Evolutionary conservation across 2,329 filamentous ascomycete genomes (phyloP), one percentile per base, ranked within the genome.

Genomic region (Phoma herbarum): DNA sequence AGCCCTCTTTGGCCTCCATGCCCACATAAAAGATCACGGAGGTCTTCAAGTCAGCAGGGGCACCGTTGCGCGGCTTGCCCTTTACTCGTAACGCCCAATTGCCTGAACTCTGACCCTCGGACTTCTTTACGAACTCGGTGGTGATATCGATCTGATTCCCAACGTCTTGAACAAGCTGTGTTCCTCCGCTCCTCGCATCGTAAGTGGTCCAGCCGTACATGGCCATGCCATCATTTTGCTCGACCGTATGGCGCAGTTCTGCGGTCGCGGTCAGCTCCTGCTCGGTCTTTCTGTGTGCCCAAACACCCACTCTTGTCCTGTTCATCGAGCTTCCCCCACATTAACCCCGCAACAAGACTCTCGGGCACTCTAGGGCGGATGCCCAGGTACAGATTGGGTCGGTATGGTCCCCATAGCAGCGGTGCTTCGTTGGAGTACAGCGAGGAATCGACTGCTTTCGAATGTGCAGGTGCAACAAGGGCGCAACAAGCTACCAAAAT

Each of bases 141-240:
- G 90, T 95, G 61, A 98, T 84, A 78, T 97, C 92, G 62, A 98
- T 84, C 52, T 86, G 86, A 78, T 97, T 98, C 42, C 86, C 88
- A 50, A 88, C 87, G 74, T 98, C 95, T 71, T 94, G 91, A 56
- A 98, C 93, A 1, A 90, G 90, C 78, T 98, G 92, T 18, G 90
- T 83, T 47, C 94, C 95, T 60, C 94, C 95, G 52, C 83, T 88
- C 57, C 94, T 85, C 29, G 92, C 88, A 79, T 98, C 93, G 78
- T 96, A 99, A 74, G 95, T 91, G 68, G 97, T 93, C 94, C 95
- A 99, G 61, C 94, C 94, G 76, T 98, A 98, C 47, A 93, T 93
- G 42, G 87, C 89, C 86, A 98, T 97, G 65, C 90, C 90, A 73
- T 95, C 91, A 75, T 93, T 86, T 75, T 97, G 93, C 77, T 97